Percentiles rank a stretch among this genome's conserved stretches.
Conservation (phyloP, 805 yeast genomes). For the Saccharomycopsis amapae region DNA sequence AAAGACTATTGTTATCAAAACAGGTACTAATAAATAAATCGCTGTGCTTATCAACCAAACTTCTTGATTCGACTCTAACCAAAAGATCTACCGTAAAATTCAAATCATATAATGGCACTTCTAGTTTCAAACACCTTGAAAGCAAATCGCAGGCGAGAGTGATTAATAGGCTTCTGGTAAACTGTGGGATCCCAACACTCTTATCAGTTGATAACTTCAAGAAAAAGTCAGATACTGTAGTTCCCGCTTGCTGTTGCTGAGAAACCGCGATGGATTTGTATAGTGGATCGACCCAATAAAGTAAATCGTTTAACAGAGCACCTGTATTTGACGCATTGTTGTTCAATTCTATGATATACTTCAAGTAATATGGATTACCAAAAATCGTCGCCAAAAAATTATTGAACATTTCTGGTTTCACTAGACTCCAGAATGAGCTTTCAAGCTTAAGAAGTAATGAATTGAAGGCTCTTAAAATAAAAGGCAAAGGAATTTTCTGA, state of each 20-base stretch:
- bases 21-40: constrained; percentile 24
- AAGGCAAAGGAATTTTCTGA: constrained; percentile 38
- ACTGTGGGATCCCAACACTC: neutral
- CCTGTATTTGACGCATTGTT: constrained; percentile 26
- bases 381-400: constrained; percentile 55
- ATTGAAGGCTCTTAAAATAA: constrained; percentile 45
- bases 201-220: constrained; percentile 27
- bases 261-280: constrained; percentile 38
- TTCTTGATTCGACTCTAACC: constrained; percentile 41
- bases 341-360: constrained; percentile 28
- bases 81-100: constrained; percentile 33
- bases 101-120: constrained; percentile 23
- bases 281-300: constrained; percentile 50
- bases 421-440: constrained; percentile 45
- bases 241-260: constrained; percentile 46
- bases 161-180: constrained; percentile 9
- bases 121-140: constrained; percentile 20
- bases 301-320: constrained; percentile 36
- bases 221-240: constrained; percentile 43
- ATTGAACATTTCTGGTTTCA: constrained; percentile 47
- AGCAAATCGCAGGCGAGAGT: constrained; percentile 16
- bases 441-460: constrained; percentile 38
- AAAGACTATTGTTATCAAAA: constrained; percentile 2
- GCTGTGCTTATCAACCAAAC: constrained; percentile 39
- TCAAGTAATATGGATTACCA: constrained; percentile 43